Evolutionary conservation across 2,329 filamentous ascomycete genomes (phyloP), one percentile per base, ranked within the genome.

Genomic region (Verticillium albo-atrum): DNA sequence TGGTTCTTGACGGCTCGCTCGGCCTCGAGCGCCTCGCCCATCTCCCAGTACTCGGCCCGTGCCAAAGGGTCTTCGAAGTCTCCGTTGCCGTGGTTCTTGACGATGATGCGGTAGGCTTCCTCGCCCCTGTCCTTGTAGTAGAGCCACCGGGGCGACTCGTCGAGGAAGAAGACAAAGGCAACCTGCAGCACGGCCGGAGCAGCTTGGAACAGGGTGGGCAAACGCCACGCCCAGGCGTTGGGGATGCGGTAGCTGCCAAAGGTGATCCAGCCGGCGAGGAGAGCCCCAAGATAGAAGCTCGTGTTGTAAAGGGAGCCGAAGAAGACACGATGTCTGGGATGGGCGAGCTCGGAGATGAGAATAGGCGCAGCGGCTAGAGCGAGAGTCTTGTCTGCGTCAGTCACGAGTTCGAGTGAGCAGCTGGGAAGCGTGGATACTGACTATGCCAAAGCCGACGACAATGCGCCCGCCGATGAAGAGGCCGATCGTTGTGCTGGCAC

Each of bases 181-280:
- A 67, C 59, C 56, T 67, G 63, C 6, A 64, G 6, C 2, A 53
- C 25, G 25, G 51, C 51, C 2, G 51, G 51, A 4, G 26, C 23
- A 20, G 32, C 54, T 61, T 83, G 80, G 2, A 83, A 65, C 2
- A 81, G 68, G 51, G 77, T 81, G 1, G 80, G 80, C 2, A 80
- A 68, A 54, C 80, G 73, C 78, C 80, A 82, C 20, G 76, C 73
- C 79, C 78, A 81, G 58, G 70, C 72, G 58, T 65, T 72, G 12
- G 60, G 26, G 17, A 77, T 75, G 37, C 71, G 70, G 42, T 74
- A 71, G 2, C 74, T 79, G 17, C 77, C 77, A 54, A 73, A 79
- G 0, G 77, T 78, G 0, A 62, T 62, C 67, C 67, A 68, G 2
- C 65, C 67, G 0, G 67, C 65, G 1, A 68, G 60, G 2, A 68